These are phyloP conservation scores for Tremellales sp. DNA, from an alignment of 1,284 basidiomycete species.

Conservation along the genomic window DNA sequence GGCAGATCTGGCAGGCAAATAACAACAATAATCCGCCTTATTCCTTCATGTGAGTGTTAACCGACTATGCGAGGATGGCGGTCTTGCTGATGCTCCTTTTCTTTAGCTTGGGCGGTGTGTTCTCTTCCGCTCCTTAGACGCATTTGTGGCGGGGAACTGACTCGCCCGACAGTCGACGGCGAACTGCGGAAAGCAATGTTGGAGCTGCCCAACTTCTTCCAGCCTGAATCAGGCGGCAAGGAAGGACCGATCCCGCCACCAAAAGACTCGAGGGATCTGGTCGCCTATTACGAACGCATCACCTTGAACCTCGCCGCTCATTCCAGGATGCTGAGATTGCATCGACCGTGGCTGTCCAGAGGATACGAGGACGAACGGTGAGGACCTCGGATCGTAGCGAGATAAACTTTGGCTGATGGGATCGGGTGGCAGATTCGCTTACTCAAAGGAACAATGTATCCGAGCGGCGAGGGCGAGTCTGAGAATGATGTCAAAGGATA, in stretches of 20 bases:
- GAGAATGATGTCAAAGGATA: constrained; percentile 44
- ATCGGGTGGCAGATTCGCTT: constrained; percentile 34
- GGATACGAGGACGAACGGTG: constrained; percentile 44
- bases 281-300: constrained; percentile 49
- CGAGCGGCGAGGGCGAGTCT: constrained; percentile 47
- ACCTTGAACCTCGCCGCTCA: constrained; percentile 48
- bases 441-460: constrained; percentile 50
- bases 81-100: constrained; percentile 19
- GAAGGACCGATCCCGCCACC: constrained; percentile 26
- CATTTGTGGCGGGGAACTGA: not conserved
- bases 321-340: constrained; percentile 46
- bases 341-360: constrained; percentile 46
- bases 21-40: constrained; percentile 47
- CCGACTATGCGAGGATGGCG: too few relatives aligned
- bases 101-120: too few relatives aligned
- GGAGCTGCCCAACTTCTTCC: constrained; percentile 48
- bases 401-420: constrained; percentile 6
- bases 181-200: constrained; percentile 48
- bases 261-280: constrained; percentile 37
- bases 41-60: constrained; percentile 43
- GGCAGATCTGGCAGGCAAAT: constrained; percentile 50
- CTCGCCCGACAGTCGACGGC: constrained; percentile 35
- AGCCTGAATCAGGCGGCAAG: constrained; percentile 31
- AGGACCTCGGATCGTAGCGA: not conserved
- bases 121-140: not conserved